phyloP scores from a whole-genome alignment of 202 grass and related monocot genomes.

The Musa balbisiana region DNA sequence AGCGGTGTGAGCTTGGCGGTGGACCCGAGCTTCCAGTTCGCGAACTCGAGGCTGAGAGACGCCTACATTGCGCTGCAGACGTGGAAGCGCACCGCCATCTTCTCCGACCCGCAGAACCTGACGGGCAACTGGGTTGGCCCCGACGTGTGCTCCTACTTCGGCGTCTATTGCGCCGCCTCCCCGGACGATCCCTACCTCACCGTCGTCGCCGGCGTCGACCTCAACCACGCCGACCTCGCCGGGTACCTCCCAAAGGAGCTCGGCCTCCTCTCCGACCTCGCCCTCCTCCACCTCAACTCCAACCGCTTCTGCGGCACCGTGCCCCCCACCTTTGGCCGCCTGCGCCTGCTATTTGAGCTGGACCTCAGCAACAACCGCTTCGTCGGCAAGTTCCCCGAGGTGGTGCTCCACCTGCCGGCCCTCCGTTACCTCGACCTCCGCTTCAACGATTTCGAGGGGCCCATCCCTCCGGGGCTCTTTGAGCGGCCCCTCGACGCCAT shows the following conservation, averaged over 20 bases:
- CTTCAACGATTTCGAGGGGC: constrained; percentile 90
- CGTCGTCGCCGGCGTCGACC: constrained; percentile 76
- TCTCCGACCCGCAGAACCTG: constrained; percentile 65
- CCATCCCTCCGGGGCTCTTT: constrained; percentile 54
- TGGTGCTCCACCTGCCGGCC: constrained; percentile 36
- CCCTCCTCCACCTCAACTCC: constrained; percentile 88
- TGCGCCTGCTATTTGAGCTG: constrained; percentile 66
- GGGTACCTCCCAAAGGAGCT: constrained; percentile 52
- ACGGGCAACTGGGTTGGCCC: constrained; percentile 70
- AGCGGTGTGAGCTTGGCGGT: neutral
- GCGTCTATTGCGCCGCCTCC: constrained; percentile 57
- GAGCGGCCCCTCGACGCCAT: constrained; percentile 69
- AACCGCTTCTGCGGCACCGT: constrained; percentile 87
- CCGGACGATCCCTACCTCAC: constrained; percentile 9
- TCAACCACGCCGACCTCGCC: constrained; percentile 88
- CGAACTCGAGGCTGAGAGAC: constrained; percentile 40
- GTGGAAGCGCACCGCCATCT: constrained; percentile 92
- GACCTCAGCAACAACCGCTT: constrained; percentile 99
- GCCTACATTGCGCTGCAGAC: constrained; percentile 77
- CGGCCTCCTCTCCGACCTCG: constrained; percentile 50
- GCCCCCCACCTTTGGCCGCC: constrained; percentile 34
- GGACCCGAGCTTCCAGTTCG: constrained; percentile 23
- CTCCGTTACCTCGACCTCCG: constrained; percentile 67
- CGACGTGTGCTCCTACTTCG: constrained; percentile 72
- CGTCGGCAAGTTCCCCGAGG: constrained; percentile 54